Percentiles rank a stretch among this genome's conserved stretches.
phyloP scores from a whole-genome alignment of 352 stramenopile species.

The Aphanomyces stellatus region DNA sequence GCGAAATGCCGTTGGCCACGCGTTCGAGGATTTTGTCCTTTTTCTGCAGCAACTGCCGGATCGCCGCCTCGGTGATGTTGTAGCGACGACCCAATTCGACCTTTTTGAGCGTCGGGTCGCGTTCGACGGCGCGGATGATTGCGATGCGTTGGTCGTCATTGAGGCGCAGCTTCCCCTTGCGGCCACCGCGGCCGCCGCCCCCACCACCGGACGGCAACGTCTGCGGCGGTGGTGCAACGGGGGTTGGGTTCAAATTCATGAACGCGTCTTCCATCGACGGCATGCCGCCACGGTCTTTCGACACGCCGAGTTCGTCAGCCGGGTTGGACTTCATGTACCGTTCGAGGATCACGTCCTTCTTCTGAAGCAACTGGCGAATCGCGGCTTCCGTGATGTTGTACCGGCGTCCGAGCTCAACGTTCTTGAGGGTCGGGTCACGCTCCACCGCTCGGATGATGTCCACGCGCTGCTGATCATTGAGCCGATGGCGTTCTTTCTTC shows the following conservation, averaged over 20 bases:
- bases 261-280: constrained; percentile 1
- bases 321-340: constrained; percentile 36
- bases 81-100: constrained; percentile 81
- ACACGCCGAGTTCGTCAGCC: background rate
- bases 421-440: constrained; percentile 78
- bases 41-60: constrained; percentile 85
- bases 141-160: constrained; percentile 83
- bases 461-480: constrained; percentile 87
- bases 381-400: constrained; percentile 81
- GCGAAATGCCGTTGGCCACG: constrained; percentile 66
- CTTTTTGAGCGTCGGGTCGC: constrained; percentile 81
- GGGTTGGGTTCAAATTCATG: background rate
- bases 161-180: constrained; percentile 30
- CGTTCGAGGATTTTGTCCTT: constrained; percentile 79
- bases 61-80: constrained; percentile 77
- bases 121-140: constrained; percentile 72
- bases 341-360: constrained; percentile 78
- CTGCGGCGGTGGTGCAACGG: background rate
- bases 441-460: constrained; percentile 80
- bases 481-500: constrained; percentile 49
- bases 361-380: constrained; percentile 85
- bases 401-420: constrained; percentile 77
- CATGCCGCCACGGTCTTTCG: background rate
- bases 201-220: background rate
- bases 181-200: background rate